Conservation (phyloP, 352 stramenopile species). For the Phytophthora macrochlamydospora region DNA sequence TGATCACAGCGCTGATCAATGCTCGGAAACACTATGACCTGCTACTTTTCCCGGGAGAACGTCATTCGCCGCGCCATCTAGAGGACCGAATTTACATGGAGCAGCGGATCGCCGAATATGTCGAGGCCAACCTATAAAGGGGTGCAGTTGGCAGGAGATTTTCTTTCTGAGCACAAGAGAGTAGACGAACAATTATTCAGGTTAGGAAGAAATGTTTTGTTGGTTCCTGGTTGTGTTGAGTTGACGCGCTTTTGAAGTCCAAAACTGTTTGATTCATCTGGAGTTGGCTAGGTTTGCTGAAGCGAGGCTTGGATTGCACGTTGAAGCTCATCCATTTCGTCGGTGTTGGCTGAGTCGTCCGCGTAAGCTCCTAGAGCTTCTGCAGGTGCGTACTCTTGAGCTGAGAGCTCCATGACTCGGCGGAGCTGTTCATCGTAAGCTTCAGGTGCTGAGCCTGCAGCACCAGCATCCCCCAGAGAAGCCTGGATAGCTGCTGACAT, state of each 20-base stretch:
- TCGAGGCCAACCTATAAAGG: conserved; percentile 72
- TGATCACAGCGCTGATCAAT: conserved; percentile 96
- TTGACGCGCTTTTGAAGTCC: conserved; percentile 1
- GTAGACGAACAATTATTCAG: not conserved
- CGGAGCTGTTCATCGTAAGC: conserved; percentile 72
- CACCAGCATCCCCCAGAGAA: conserved; percentile 39
- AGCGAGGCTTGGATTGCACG: conserved; percentile 83
- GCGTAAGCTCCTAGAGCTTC: conserved; percentile 24
- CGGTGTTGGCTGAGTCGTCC: conserved; percentile 34
- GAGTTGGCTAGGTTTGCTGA: conserved; percentile 39
- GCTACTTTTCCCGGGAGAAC: conserved; percentile 95
- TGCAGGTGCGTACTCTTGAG: conserved; percentile 48
- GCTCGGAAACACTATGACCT: conserved; percentile 96
- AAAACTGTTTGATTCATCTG: conserved; percentile 11
- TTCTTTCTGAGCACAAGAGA: not conserved
- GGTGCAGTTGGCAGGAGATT: conserved; percentile 11
- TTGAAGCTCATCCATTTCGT: conserved; percentile 82
- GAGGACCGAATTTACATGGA: conserved; percentile 96
- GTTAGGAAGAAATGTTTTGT: not conserved
- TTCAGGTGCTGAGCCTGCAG: conserved; percentile 1
- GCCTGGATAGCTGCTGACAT: conserved; percentile 73
- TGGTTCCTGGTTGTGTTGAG: not conserved
- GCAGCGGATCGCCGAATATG: conserved; percentile 92
- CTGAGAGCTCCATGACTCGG: conserved; percentile 63
- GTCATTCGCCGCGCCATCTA: conserved; percentile 94